Base-by-base conservation (phyloP, 1,284 basidiomycete species). In the Trametes sp. region DNA sequence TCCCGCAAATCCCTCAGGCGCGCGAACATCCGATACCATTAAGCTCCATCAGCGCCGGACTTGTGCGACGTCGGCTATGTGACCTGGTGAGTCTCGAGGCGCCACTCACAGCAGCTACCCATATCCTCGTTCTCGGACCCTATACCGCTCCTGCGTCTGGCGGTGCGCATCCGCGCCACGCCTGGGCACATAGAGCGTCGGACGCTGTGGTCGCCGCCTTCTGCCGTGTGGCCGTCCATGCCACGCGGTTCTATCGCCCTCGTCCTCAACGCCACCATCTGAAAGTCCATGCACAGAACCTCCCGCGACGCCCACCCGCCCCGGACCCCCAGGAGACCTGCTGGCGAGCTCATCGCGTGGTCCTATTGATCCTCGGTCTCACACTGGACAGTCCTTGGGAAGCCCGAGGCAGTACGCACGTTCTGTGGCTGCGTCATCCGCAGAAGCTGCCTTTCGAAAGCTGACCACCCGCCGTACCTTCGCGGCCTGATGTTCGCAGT, bases 361-460 rank as follows among this genome's bases (percentile, higher is more conserved):
- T 21, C 26, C 4, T 8, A 35, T 33, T 44, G 46, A 24, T 44
- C 45, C 24, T 38, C 26, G 41, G 45, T 60, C 59, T 21, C 59
- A 60, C 59, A 54, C 36, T 54, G 36, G 59, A 60, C 52, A 60
- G 45, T 19, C 59, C 52, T 60, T 59, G 58, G 58, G 58, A 58
- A 59, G 50, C 11, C 58, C 51, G 23, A 28, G 50, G 52, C 31
- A 53, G 45, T n/a, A 46, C 56, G 28, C 48, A 44, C 9, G 21
- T 23, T 16, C 36, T 54, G 35, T 36, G 16, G 24, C 45, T 60
- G 59, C 52, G 52, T 54, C 59, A 60, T 54, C 28, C 59, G 28
- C 36, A 48, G 52, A 42, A 49, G 7, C 31, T 28, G 41, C 44
- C 41, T 38, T 38, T 23, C 11, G 42, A 16, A 10, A 8, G 8